phyloP scores from a whole-genome alignment of 2,329 filamentous ascomycete genomes.

The Arthrobotrys iridis region DNA sequence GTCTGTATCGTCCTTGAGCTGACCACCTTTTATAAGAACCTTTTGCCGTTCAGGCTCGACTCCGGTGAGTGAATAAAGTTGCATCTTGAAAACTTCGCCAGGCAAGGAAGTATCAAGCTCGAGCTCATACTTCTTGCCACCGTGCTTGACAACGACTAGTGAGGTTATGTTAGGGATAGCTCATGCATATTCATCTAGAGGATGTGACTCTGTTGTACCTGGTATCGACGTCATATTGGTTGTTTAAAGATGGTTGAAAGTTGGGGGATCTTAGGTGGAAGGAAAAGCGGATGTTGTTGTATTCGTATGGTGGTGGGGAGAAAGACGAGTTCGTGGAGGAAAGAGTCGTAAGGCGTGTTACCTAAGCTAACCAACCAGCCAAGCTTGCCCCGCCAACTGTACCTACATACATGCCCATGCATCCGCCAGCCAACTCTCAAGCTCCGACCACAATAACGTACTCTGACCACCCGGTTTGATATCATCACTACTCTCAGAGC shows the following conservation, averaged over 20 bases:
- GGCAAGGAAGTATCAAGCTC: constrained; percentile 85
- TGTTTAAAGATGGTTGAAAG: background rate
- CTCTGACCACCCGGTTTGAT: background rate
- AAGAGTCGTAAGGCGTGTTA: constrained; percentile 17
- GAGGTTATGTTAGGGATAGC: background rate
- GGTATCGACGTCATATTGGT: constrained; percentile 44
- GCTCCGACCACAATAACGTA: background rate
- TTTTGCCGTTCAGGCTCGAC: constrained; percentile 98
- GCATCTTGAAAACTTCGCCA: constrained; percentile 94
- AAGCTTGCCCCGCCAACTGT: constrained; percentile 39
- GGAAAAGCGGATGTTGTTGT: background rate
- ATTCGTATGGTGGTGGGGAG: background rate
- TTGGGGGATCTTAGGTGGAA: background rate
- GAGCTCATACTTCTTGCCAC: constrained; percentile 93
- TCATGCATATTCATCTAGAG: background rate
- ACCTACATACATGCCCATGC: no score
- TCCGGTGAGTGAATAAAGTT: constrained; percentile 92
- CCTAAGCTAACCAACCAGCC: constrained; percentile 8
- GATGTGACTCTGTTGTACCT: constrained; percentile 5
- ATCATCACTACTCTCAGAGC: background rate
- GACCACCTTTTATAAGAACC: constrained; percentile 90
- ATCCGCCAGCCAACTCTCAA: constrained; percentile 2
- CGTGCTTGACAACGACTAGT: constrained; percentile 89
- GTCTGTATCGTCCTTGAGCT: constrained; percentile 93
- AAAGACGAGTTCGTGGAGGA: background rate